Evolutionary conservation across 176 grass and related monocot genomes (phyloP).

Genomic region (Carex kokanica): DNA sequence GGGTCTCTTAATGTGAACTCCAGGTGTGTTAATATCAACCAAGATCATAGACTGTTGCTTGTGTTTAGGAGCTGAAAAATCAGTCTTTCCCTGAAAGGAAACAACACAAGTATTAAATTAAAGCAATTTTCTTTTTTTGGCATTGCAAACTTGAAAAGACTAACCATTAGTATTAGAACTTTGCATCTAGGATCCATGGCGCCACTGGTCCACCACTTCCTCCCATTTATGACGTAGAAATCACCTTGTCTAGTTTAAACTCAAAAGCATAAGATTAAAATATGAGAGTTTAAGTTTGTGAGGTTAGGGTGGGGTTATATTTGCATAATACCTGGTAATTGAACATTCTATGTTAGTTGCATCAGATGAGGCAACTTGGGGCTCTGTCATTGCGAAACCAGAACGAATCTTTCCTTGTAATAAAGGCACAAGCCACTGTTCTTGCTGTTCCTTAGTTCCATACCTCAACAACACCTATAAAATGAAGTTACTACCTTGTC

Average conservation of each 20-base stretch:
- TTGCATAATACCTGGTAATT: conserved; percentile 61
- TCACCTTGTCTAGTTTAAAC: conserved; percentile 61
- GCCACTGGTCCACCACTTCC: conserved; percentile 95
- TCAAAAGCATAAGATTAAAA: conserved; percentile 9
- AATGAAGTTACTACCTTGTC: conserved; percentile 1
- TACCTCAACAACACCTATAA: conserved; percentile 89
- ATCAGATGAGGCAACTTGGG: conserved; percentile 98
- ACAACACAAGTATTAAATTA: conserved; percentile 1
- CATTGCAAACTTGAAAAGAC: neutral
- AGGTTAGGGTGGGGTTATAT: conserved; percentile 9
- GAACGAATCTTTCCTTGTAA: conserved; percentile 88
- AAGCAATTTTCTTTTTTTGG: neutral
- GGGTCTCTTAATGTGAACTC: conserved; percentile 79
- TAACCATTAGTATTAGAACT: conserved; percentile 94
- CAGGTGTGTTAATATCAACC: conserved; percentile 72
- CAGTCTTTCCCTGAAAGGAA: conserved; percentile 78
- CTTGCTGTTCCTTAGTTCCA: conserved; percentile 88
- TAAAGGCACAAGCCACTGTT: conserved; percentile 76
- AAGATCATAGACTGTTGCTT: conserved; percentile 96
- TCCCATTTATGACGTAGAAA: conserved; percentile 87
- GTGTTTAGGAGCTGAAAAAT: conserved; percentile 80
- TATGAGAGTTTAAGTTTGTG: neutral
- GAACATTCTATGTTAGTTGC: conserved; percentile 98
- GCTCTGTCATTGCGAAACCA: conserved; percentile 97
- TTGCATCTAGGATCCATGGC: conserved; percentile 97